A percentile compares a stretch with the other conserved stretches of the same genome.
These are phyloP conservation scores for Hypericum androsaemum DNA, from an alignment of 345 rosid species.

Conservation along the genomic window DNA sequence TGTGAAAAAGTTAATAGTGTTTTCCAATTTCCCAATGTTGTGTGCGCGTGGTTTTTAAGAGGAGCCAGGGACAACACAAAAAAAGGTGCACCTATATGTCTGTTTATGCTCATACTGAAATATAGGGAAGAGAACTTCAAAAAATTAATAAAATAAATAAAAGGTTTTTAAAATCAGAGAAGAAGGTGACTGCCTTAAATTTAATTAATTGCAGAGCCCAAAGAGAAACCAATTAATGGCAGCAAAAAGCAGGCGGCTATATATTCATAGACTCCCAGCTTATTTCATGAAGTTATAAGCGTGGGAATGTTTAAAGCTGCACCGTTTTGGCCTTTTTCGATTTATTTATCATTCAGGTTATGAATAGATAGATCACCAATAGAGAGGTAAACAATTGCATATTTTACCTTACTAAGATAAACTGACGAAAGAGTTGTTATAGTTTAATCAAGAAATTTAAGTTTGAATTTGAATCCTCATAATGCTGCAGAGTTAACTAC, in stretches of 20 bases:
- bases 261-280: slow-evolving; percentile 13
- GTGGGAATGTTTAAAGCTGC: slow-evolving; percentile 37
- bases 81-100: slow-evolving; percentile 25
- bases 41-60: background rate
- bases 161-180: too few relatives aligned
- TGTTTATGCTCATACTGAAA: slow-evolving; percentile 10
- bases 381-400: too few relatives aligned
- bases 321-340: background rate
- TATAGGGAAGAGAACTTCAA: slow-evolving; percentile 5
- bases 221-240: background rate
- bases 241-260: slow-evolving; percentile 25
- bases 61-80: slow-evolving; percentile 23
- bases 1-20: too few relatives aligned
- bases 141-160: too few relatives aligned
- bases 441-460: too few relatives aligned
- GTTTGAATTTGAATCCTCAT: too few relatives aligned
- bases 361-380: too few relatives aligned
- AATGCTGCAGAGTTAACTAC: too few relatives aligned
- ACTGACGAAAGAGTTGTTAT: background rate
- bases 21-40: background rate
- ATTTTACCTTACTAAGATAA: background rate
- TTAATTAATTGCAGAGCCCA: background rate
- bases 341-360: too few relatives aligned
- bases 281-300: slow-evolving; percentile 18
- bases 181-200: too few relatives aligned